Conservation (phyloP, 2,329 filamentous ascomycete species). For the Exserohilum rostratum region DNA sequence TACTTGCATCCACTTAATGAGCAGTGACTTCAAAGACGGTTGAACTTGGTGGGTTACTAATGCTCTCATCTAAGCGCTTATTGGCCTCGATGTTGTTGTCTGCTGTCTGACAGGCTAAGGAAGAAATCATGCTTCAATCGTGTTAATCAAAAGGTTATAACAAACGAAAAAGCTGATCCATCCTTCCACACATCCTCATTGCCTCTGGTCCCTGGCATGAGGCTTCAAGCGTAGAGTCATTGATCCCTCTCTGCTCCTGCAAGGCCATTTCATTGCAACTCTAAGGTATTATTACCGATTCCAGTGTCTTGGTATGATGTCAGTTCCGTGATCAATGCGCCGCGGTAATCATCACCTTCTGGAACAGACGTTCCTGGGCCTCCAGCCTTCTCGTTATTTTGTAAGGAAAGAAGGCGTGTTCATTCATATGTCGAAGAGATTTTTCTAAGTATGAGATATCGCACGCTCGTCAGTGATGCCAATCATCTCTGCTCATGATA, state of each 20-base stretch:
- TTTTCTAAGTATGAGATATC: not conserved
- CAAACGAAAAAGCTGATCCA: not conserved
- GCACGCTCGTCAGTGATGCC: not conserved
- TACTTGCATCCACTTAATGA: too few species aligned
- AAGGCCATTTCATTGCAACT: not conserved
- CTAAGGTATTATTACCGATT: not conserved
- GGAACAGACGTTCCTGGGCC: not conserved
- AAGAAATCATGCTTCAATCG: too few species aligned
- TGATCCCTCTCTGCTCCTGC: not conserved
- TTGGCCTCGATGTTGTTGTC: too few species aligned
- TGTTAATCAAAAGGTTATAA: not conserved
- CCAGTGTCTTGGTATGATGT: not conserved
- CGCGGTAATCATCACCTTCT: not conserved
- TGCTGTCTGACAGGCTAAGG: too few species aligned
- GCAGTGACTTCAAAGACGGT: too few species aligned
- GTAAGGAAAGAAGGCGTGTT: not conserved
- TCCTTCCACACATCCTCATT: not conserved
- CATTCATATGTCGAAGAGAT: not conserved
- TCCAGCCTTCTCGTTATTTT: not conserved
- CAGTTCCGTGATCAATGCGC: not conserved
- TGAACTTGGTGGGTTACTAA: too few species aligned
- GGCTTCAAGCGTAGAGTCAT: not conserved
- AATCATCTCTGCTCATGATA: not conserved
- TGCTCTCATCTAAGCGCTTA: too few species aligned
- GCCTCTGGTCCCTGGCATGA: not conserved